Evolutionary conservation across 306 rosid species (phyloP).

Genomic region (Malus fusca): DNA sequence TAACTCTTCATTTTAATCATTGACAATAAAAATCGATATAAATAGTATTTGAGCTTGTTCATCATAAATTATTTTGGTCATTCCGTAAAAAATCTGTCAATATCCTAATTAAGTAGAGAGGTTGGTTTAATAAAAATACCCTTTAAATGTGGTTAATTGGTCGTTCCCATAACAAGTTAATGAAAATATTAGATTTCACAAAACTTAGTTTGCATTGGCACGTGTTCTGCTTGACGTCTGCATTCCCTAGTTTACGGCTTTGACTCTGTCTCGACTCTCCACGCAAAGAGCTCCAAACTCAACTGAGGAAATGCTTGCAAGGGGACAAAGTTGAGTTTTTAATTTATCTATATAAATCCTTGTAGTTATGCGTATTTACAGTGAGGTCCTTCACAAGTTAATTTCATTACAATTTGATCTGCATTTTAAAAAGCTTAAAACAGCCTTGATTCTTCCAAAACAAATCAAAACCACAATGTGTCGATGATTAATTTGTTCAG

Average conservation of each 20-base stretch:
- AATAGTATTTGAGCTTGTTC: too few relatives aligned
- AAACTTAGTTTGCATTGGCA: background rate
- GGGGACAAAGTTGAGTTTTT: background rate
- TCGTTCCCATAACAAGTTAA: too few relatives aligned
- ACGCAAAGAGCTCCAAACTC: too few relatives aligned
- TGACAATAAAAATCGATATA: too few relatives aligned
- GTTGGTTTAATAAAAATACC: too few relatives aligned
- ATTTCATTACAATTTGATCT: background rate
- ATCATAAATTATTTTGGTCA: too few relatives aligned
- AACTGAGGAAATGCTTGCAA: too few relatives aligned
- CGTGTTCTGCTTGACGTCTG: constrained; percentile 10
- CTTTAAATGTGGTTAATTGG: too few relatives aligned
- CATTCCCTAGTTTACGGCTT: constrained; percentile 10
- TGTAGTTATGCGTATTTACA: background rate
- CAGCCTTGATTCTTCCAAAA: background rate
- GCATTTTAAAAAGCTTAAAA: background rate
- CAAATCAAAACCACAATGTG: background rate
- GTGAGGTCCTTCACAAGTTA: background rate
- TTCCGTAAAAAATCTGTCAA: accelerated
- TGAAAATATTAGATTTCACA: too few relatives aligned
- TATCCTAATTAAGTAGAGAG: too few relatives aligned
- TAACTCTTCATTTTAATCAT: too few relatives aligned
- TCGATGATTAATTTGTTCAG: background rate
- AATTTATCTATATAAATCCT: too few relatives aligned
- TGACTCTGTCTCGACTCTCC: constrained; percentile 8